These are phyloP conservation scores for Annulohypoxylon moriforme DNA, from an alignment of 495 filamentous ascomycete species.

Conservation along the genomic window DNA sequence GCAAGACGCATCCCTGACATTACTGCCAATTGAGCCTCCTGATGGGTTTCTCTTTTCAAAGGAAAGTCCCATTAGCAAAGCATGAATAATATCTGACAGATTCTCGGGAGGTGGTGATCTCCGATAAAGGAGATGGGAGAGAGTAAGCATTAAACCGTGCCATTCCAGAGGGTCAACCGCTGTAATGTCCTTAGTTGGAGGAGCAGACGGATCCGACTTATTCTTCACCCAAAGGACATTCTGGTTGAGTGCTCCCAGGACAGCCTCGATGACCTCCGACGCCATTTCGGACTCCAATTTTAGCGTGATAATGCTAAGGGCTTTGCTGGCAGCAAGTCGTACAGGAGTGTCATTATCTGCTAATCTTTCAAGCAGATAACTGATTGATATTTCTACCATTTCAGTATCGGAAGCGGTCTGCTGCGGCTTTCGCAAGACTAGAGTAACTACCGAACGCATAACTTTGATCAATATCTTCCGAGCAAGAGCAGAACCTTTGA, in stretches of 20 bases:
- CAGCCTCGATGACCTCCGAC: conserved; percentile 83
- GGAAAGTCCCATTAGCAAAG: conserved; percentile 76
- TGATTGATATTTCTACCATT: conserved; percentile 79
- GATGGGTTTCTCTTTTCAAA: conserved; percentile 88
- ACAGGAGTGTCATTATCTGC: conserved; percentile 90
- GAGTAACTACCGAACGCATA: conserved; percentile 73
- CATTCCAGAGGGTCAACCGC: conserved; percentile 83
- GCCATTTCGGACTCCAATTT: conserved; percentile 84
- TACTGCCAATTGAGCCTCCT: conserved; percentile 85
- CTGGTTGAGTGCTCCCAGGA: conserved; percentile 77
- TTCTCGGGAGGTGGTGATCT: conserved; percentile 74
- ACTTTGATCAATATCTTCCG: conserved; percentile 86
- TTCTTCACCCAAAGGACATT: conserved; percentile 74
- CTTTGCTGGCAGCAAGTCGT: conserved; percentile 89
- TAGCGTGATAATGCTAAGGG: conserved; percentile 83
- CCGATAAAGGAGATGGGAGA: conserved; percentile 86
- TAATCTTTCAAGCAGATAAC: conserved; percentile 71
- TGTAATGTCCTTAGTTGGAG: conserved; percentile 69
- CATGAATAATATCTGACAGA: conserved; percentile 74
- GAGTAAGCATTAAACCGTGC: conserved; percentile 90
- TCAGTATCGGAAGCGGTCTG: conserved; percentile 61
- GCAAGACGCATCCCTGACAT: conserved; percentile 95
- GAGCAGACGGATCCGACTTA: conserved; percentile 45
- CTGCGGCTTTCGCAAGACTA: conserved; percentile 62
- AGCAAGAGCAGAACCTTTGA: conserved; percentile 77